Conservation (phyloP, 2,329 filamentous ascomycete genomes). For the Madurella fahalii region DNA sequence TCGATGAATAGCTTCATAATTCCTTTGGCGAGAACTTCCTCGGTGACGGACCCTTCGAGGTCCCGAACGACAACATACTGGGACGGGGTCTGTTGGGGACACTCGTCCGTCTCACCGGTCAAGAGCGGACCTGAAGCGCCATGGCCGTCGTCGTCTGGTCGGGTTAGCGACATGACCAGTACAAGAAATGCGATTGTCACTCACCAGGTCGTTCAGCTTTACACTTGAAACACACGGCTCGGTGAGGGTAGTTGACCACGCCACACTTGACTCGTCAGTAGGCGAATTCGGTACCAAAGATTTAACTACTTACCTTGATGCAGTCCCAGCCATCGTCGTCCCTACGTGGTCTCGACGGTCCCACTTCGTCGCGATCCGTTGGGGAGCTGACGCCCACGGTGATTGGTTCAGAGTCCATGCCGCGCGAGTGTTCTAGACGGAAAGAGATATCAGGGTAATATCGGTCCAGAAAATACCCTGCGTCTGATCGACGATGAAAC, state of each 20-base stretch:
- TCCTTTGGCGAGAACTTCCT: constrained; percentile 68
- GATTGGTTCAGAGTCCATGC: constrained; percentile 28
- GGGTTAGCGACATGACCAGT: constrained; percentile 3
- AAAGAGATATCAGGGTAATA: constrained; percentile 37
- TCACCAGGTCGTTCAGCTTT: constrained; percentile 50
- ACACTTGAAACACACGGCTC: constrained; percentile 55
- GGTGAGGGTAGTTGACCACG: constrained; percentile 55
- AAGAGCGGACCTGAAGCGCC: constrained; percentile 33
- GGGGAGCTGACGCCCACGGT: constrained; percentile 35
- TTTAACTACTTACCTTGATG: constrained; percentile 29
- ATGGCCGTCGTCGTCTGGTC: constrained; percentile 21
- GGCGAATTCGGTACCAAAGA: background rate
- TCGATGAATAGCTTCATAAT: constrained; percentile 67
- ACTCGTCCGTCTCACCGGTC: constrained; percentile 42
- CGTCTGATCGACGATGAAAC: constrained; percentile 37
- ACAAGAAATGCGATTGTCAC: constrained; percentile 17
- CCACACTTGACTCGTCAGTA: constrained; percentile 32
- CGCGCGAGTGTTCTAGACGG: constrained; percentile 29
- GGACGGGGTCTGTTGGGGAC: constrained; percentile 53
- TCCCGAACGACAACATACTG: constrained; percentile 74
- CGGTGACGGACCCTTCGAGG: constrained; percentile 65
- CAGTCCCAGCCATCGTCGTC: constrained; percentile 39
- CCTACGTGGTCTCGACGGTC: constrained; percentile 8
- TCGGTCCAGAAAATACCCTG: constrained; percentile 37
- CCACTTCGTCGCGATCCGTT: constrained; percentile 32